A percentile compares a stretch with the other conserved stretches of the same genome.
phyloP scores from a whole-genome alignment of 805 yeast species.

The Candida sanyiensis region DNA sequence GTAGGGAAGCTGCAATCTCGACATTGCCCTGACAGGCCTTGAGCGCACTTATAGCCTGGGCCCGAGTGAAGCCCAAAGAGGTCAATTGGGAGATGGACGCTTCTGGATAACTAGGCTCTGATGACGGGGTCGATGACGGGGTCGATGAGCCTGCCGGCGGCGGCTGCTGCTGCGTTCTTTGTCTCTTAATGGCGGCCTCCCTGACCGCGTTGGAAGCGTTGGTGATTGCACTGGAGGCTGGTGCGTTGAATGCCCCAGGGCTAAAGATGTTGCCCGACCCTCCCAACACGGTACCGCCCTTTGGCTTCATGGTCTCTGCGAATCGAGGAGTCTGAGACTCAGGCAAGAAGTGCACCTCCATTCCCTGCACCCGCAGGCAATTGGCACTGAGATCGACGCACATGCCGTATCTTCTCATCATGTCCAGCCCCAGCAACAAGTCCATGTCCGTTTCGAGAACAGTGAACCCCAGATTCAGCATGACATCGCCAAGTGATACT shows the following conservation, averaged over 20 bases:
- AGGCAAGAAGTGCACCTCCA: constrained; percentile 63
- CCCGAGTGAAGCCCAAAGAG: constrained; percentile 64
- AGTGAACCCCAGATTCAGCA: constrained; percentile 61
- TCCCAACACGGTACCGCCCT: constrained; percentile 5
- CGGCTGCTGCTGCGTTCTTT: constrained; percentile 8
- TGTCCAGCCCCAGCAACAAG: constrained; percentile 79
- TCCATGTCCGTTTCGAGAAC: constrained; percentile 71
- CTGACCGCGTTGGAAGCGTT: constrained; percentile 12
- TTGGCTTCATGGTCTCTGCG: not conserved
- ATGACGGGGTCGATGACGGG: constrained; percentile 5
- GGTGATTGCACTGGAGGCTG: constrained; percentile 8
- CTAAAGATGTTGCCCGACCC: constrained; percentile 6
- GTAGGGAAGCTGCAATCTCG: constrained; percentile 78
- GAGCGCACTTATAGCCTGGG: constrained; percentile 61
- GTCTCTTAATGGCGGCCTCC: constrained; percentile 21
- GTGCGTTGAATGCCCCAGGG: constrained; percentile 16
- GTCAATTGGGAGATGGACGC: constrained; percentile 41
- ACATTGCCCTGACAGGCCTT: constrained; percentile 66
- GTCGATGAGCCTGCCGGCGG: constrained; percentile 1
- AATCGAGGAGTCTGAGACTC: constrained; percentile 61
- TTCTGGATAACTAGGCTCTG: no score
- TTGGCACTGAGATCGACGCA: constrained; percentile 65
- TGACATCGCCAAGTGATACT: constrained; percentile 62
- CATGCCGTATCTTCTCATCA: constrained; percentile 87
- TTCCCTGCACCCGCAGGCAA: constrained; percentile 59